Evolutionary conservation across 1,284 basidiomycete species (phyloP).

Genomic region (Laetiporus sulphureus): DNA sequence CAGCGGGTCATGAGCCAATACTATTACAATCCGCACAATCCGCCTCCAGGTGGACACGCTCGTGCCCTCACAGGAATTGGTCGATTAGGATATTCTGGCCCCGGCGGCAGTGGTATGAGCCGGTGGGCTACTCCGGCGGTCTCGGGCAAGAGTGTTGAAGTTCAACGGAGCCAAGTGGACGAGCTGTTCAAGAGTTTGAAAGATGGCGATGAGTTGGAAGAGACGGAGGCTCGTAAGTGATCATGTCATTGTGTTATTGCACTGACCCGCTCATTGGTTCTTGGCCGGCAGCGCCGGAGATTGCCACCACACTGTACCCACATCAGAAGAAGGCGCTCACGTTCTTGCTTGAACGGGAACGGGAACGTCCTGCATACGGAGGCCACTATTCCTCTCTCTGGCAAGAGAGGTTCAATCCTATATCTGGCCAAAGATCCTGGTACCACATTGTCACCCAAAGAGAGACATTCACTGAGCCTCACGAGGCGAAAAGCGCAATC

Average conservation of each 20-base stretch:
- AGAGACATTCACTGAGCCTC: slow-evolving; percentile 59
- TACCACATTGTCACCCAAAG: slow-evolving; percentile 84
- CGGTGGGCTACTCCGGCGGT: slow-evolving; percentile 58
- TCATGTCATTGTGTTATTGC: slow-evolving; percentile 8
- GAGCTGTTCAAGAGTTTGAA: slow-evolving; percentile 87
- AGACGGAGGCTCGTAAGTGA: slow-evolving; percentile 76
- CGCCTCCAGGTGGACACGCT: slow-evolving; percentile 62
- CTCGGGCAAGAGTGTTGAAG: slow-evolving; percentile 78
- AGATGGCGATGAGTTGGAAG: slow-evolving; percentile 79
- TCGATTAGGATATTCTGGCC: slow-evolving; percentile 35
- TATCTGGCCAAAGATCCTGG: slow-evolving; percentile 53
- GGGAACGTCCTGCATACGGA: slow-evolving; percentile 49
- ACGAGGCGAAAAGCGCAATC: slow-evolving; percentile 85
- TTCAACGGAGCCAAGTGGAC: slow-evolving; percentile 91
- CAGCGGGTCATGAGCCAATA: slow-evolving; percentile 57
- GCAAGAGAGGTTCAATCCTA: slow-evolving; percentile 53
- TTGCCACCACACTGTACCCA: slow-evolving; percentile 88
- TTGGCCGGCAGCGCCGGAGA: slow-evolving; percentile 54
- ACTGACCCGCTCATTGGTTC: neutral
- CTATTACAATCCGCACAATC: slow-evolving; percentile 88
- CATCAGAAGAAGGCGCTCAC: slow-evolving; percentile 98
- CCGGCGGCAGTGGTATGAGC: slow-evolving; percentile 32
- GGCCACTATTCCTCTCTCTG: slow-evolving; percentile 71
- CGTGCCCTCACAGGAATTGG: slow-evolving; percentile 34
- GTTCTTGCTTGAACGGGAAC: slow-evolving; percentile 92